Evolutionary conservation across 2,329 filamentous ascomycete genomes (phyloP), one percentile per base, ranked within the genome.

Genomic region (Proliferodiscus dingleyae): DNA sequence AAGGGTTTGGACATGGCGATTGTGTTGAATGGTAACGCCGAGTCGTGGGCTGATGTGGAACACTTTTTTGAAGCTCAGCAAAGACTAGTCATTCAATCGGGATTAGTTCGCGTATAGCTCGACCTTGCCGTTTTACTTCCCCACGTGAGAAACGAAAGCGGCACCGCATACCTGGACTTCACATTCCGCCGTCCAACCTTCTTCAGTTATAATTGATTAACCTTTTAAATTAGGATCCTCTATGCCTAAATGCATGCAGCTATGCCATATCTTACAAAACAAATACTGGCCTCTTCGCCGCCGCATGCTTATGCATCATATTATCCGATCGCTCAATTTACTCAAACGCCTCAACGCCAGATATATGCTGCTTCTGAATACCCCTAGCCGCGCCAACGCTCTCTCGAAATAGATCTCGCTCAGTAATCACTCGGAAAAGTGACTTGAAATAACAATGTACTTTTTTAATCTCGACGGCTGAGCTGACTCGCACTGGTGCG

Each of bases 401-500:
- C 37, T 26, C 11, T 24, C 32, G 23, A 34, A 26, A 26, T 26
- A 6, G 11, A 40, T 32, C 19, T 45, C 29, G 24, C 24, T 16
- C 6, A 37, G 18, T 41, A 7, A 18, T 16, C 34, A 28, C 15
- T 21, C 21, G 23, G 19, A 13, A 37, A 5, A 7, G 15, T 5
- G 15, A 13, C 29, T 18, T 19, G 19, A 11, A 37, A 13, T 13
- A 15, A 10, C 7, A 37, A 37, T 22, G 18, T 15, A 37, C 34
- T 37, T 37, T 34, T 24, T 51, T 37, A 51, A 10, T 51, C 50
- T 8, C 56, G 48, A 30, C 60, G 51, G 39, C 59, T 61, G 16
- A 61, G 43, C 37, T 61, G 59, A 37, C 57, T 61, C 2, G 60
- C 81, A 55, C 85, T 87, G 11, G 85, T 87, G 18, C 85, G 78